Evolutionary conservation across 345 rosid genomes (phyloP).

Genomic region (Zanthoxylum bungeanum): DNA sequence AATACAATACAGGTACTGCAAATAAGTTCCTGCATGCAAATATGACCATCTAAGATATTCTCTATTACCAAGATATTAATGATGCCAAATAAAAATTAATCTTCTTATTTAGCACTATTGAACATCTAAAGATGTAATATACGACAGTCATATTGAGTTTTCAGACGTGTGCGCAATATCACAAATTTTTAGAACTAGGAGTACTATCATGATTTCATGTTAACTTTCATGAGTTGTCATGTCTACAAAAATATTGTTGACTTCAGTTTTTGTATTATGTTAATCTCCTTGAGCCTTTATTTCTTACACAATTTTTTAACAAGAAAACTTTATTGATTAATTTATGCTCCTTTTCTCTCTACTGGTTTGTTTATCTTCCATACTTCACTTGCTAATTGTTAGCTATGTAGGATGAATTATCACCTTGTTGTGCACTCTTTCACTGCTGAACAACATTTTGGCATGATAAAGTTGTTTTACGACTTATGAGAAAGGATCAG

Average conservation of each 20-base stretch:
- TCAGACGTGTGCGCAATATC: background rate
- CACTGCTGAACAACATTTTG: background rate
- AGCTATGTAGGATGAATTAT: background rate
- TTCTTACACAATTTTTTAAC: background rate
- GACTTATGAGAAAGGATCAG: background rate
- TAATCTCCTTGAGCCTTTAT: background rate
- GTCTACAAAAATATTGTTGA: background rate
- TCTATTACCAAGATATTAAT: too few relatives aligned
- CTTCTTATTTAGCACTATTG: background rate
- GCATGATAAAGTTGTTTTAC: background rate
- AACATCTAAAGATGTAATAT: background rate
- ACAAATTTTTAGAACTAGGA: background rate
- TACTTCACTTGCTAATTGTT: background rate
- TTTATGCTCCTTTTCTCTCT: background rate
- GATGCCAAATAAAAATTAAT: background rate
- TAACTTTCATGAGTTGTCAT: background rate
- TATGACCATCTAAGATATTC: background rate
- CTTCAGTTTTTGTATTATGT: background rate
- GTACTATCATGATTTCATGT: background rate
- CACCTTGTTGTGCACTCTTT: background rate
- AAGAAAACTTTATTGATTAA: background rate
- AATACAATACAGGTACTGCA: constrained; percentile 71
- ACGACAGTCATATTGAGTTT: background rate
- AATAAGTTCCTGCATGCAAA: background rate
- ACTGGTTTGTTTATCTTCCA: background rate